A percentile compares a stretch with the other conserved stretches of the same genome.
These are phyloP conservation scores for Xylariaceae sp. DNA, from an alignment of 2,329 filamentous ascomycete genomes.

Conservation along the genomic window DNA sequence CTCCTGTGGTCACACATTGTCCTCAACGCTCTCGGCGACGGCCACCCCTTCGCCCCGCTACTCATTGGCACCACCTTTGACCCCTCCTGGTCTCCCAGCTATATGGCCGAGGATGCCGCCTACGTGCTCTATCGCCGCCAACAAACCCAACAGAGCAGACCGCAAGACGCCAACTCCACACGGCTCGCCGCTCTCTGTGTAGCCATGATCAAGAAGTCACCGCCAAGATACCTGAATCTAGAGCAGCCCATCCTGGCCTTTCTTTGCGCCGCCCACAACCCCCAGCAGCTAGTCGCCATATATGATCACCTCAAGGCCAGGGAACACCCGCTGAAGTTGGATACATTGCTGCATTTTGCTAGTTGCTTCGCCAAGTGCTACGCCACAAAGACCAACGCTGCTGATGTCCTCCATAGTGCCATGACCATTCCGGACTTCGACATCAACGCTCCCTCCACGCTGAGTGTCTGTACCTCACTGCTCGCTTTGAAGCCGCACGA, in stretches of 20 bases:
- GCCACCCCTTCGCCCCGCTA: conserved; percentile 14
- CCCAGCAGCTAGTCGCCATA: conserved; percentile 12
- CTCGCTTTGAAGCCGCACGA: conserved; percentile 40
- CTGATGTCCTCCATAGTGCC: conserved; percentile 41
- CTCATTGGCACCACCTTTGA: conserved; percentile 27
- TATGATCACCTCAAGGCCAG: conserved; percentile 18
- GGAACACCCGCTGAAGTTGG: conserved; percentile 23
- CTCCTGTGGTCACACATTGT: conserved; percentile 26
- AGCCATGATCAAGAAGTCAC: conserved; percentile 20
- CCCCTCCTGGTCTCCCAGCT: conserved; percentile 26
- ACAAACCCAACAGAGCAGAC: background rate
- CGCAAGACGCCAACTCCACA: background rate
- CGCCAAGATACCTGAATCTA: conserved; percentile 22
- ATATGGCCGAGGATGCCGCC: conserved; percentile 28
- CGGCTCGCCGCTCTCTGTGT: conserved; percentile 15
- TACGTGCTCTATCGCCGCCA: conserved; percentile 20
- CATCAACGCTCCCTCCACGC: conserved; percentile 43
- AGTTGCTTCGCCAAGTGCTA: conserved; percentile 38
- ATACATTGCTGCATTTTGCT: conserved; percentile 48
- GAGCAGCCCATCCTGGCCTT: conserved; percentile 21
- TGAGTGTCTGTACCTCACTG: conserved; percentile 56
- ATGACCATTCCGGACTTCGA: conserved; percentile 33
- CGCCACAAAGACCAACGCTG: conserved; percentile 38
- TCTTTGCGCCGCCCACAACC: conserved; percentile 9
- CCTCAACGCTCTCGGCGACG: conserved; percentile 18